Conservation (phyloP, 176 grass and related monocot genomes). For the Elymus sibiricus region DNA sequence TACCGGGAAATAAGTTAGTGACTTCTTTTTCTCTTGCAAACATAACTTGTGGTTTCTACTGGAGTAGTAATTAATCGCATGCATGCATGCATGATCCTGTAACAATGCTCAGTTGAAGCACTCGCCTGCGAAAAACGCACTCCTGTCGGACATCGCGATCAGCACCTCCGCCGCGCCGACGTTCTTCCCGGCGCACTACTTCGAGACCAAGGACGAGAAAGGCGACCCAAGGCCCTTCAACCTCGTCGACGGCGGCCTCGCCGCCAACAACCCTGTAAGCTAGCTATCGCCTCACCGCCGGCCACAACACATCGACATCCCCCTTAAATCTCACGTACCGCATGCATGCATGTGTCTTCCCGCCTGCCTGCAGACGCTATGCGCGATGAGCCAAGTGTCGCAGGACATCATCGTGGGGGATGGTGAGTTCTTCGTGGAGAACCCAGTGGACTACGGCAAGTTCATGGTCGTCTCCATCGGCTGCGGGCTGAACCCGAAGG, state of each 20-base stretch:
- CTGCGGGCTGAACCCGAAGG: slow-evolving; percentile 41
- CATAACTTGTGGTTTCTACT: neutral
- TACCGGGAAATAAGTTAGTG: neutral
- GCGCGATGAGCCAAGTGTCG: slow-evolving; percentile 50
- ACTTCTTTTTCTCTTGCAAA: too few relatives aligned
- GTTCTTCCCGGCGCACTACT: slow-evolving; percentile 67
- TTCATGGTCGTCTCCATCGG: slow-evolving; percentile 78
- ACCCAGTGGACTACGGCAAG: slow-evolving; percentile 47
- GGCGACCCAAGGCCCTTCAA: slow-evolving; percentile 37
- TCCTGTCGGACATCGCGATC: slow-evolving; percentile 60
- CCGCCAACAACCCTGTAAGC: slow-evolving; percentile 75
- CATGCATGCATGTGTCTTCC: neutral
- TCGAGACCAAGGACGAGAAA: slow-evolving; percentile 34
- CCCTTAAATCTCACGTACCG: neutral
- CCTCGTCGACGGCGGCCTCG: slow-evolving; percentile 69
- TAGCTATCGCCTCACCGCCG: neutral
- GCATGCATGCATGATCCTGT: neutral
- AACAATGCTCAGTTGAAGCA: slow-evolving; percentile 38
- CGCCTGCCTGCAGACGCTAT: slow-evolving; percentile 32
- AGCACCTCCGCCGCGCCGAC: slow-evolving; percentile 77
- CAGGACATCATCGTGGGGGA: slow-evolving; percentile 44
- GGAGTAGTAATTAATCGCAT: neutral
- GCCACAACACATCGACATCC: neutral
- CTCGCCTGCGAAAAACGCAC: slow-evolving; percentile 33
- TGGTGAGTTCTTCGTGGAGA: slow-evolving; percentile 38